phyloP scores from a whole-genome alignment of 257 asterid genomes.

The Ballota nigra region DNA sequence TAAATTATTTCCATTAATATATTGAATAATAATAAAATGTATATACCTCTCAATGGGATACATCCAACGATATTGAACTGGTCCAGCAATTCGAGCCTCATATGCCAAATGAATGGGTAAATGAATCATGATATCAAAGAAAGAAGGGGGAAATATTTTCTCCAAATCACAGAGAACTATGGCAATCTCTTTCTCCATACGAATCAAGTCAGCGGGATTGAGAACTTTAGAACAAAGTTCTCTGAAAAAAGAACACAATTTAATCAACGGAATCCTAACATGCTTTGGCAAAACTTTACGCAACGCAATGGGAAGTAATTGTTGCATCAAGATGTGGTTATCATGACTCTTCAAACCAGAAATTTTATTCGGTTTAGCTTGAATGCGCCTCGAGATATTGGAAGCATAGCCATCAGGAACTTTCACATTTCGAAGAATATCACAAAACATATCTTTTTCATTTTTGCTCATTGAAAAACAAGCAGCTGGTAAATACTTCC shows the following conservation, averaged over 20 bases:
- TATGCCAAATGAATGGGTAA: background rate
- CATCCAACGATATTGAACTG: background rate
- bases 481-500: background rate
- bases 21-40: too few relatives aligned
- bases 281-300: background rate
- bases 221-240: background rate
- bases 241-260: background rate
- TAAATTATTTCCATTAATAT: too few relatives aligned
- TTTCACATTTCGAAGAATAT: background rate
- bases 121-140: background rate
- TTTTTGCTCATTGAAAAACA: background rate
- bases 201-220: background rate
- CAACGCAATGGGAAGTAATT: background rate
- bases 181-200: background rate
- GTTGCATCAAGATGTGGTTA: constrained; percentile 21
- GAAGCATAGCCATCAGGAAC: background rate
- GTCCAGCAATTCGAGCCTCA: background rate
- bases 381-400: background rate
- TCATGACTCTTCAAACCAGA: constrained; percentile 13
- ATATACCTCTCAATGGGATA: too few relatives aligned
- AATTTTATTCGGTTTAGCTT: background rate
- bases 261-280: background rate
- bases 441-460: background rate
- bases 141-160: background rate
- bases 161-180: too few relatives aligned